Conservation (phyloP, 1,284 basidiomycete species). For the Rhodotorula sp. region DNA sequence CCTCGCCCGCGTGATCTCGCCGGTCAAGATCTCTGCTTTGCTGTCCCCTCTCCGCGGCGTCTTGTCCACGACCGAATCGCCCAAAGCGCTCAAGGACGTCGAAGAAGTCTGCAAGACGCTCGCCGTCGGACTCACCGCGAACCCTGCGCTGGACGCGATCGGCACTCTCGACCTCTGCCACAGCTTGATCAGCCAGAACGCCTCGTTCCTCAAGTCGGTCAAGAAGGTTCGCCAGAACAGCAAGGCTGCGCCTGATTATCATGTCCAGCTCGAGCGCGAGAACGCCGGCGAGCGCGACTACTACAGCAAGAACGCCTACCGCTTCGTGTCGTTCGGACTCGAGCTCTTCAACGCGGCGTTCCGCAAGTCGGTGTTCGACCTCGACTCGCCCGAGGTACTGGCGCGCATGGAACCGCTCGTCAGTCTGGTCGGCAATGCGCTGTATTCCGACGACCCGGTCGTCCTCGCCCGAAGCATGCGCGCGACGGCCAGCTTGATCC, state of each 20-base stretch:
- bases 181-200: constrained; percentile 86
- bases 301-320: constrained; percentile 77
- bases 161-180: constrained; percentile 82
- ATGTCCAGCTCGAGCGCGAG: constrained; percentile 74
- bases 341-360: constrained; percentile 88
- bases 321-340: constrained; percentile 88
- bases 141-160: constrained; percentile 66
- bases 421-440: constrained; percentile 81
- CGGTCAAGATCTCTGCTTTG: constrained; percentile 70
- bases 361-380: constrained; percentile 80
- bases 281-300: constrained; percentile 62
- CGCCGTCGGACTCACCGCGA: constrained; percentile 80
- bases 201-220: constrained; percentile 61
- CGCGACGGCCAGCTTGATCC: constrained; percentile 75
- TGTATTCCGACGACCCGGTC: constrained; percentile 78
- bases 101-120: constrained; percentile 87
- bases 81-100: constrained; percentile 78
- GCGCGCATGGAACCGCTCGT: constrained; percentile 84
- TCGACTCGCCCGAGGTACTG: constrained; percentile 67
- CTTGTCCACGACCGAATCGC: constrained; percentile 79
- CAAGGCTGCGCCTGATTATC: constrained; percentile 58
- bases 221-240: constrained; percentile 42
- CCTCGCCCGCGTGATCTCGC: constrained; percentile 72
- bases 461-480: constrained; percentile 81
- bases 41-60: constrained; percentile 79